Evolutionary conservation across 2,329 filamentous ascomycete genomes (phyloP).

Genomic region (Colletotrichum sp.): DNA sequence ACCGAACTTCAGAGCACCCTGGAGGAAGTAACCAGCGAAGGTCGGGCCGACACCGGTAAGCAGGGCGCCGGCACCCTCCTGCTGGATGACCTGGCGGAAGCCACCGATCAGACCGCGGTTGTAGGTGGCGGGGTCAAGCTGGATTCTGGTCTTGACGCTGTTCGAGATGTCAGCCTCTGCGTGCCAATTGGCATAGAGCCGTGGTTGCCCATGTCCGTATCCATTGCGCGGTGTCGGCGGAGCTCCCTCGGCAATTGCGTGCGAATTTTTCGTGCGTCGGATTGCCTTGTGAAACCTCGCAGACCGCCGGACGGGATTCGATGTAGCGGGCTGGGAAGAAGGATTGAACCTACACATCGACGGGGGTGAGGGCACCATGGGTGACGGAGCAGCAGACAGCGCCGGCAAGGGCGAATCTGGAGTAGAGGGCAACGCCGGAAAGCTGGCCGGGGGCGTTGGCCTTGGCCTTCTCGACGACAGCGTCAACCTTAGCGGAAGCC

Average conservation of each 20-base stretch:
- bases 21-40: constrained; percentile 90
- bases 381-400: constrained; percentile 98
- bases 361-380: constrained; percentile 94
- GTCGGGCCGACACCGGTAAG: constrained; percentile 87
- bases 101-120: constrained; percentile 87
- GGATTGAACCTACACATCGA: constrained; percentile 91
- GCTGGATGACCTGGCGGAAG: constrained; percentile 83
- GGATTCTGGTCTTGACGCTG: constrained; percentile 95
- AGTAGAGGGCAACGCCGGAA: constrained; percentile 76
- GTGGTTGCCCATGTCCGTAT: background rate
- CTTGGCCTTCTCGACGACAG: constrained; percentile 46
- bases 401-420: constrained; percentile 95
- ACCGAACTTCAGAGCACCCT: constrained; percentile 92
- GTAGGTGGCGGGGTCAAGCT: constrained; percentile 89
- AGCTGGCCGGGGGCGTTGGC: constrained; percentile 46
- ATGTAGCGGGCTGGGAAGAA: background rate
- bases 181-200: background rate
- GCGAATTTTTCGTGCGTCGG: background rate
- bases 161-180: background rate
- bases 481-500: constrained; percentile 50
- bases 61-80: constrained; percentile 85
- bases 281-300: background rate
- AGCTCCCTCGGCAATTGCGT: background rate
- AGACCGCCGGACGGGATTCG: background rate
- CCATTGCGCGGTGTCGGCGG: background rate